A percentile compares a stretch with the other conserved stretches of the same genome.
Evolutionary conservation across 306 rosid genomes (phyloP).

Genomic region (Casuarina equisetifolia): DNA sequence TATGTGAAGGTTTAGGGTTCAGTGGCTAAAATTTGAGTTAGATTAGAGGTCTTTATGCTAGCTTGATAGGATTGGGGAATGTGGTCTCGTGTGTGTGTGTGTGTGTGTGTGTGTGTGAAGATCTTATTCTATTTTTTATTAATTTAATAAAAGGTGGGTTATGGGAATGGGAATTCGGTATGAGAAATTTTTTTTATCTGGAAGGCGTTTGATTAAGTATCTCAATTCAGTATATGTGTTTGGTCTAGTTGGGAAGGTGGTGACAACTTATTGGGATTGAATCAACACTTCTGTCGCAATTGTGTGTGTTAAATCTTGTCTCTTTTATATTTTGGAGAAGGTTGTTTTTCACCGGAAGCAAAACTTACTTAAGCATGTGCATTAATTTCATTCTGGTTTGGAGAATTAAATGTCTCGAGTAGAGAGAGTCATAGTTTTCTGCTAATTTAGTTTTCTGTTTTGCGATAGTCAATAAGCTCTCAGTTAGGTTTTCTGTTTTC

Average conservation of each 20-base stretch:
- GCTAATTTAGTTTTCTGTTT: not conserved
- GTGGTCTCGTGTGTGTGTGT: not conserved
- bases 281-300: not conserved
- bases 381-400: not conserved
- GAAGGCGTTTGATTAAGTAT: not conserved
- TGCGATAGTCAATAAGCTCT: too few relatives aligned
- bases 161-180: not conserved
- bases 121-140: not conserved
- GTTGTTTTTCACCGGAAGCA: not conserved
- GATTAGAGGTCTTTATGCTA: not conserved
- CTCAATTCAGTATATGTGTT: not conserved
- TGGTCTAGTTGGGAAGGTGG: not conserved
- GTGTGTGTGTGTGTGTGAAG: too few relatives aligned
- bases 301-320: not conserved
- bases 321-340: not conserved
- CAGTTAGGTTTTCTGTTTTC: too few relatives aligned
- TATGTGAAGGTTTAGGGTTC: constrained; percentile 2
- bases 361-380: not conserved
- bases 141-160: not conserved
- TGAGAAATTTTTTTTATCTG: not conserved
- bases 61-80: not conserved
- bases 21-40: constrained; percentile 23
- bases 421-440: not conserved
- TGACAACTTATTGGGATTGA: not conserved
- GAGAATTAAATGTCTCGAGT: not conserved